Conservation (phyloP, 805 yeast genomes). For the Nakazawaea pomicola region DNA sequence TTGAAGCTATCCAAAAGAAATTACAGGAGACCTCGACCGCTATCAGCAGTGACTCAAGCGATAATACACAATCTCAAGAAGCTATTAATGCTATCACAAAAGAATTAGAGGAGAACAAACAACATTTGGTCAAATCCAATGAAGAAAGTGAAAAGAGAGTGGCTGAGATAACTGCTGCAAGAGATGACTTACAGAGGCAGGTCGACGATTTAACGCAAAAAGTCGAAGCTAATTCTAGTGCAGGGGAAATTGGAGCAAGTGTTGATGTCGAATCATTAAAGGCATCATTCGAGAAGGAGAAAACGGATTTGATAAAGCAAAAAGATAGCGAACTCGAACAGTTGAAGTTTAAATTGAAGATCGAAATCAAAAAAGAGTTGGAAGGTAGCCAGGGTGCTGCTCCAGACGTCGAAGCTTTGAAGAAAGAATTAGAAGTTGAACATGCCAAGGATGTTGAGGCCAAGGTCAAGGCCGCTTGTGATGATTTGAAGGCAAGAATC, state of each 20-base stretch:
- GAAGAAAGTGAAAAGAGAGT: constrained; percentile 8
- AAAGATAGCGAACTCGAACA: constrained; percentile 14
- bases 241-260: too few species aligned
- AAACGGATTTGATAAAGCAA: constrained; percentile 14
- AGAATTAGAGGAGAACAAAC: constrained; percentile 18
- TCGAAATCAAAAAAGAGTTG: constrained; percentile 21
- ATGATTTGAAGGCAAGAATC: constrained; percentile 25
- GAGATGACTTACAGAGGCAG: constrained; percentile 15
- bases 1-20: constrained; percentile 19
- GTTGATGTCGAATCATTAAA: constrained; percentile 16
- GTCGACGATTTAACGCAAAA: constrained; percentile 12
- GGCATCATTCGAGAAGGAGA: constrained; percentile 20
- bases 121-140: constrained; percentile 13
- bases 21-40: constrained; percentile 15
- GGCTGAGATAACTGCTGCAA: constrained; percentile 16
- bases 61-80: constrained; percentile 15
- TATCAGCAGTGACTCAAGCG: constrained; percentile 13
- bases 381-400: constrained; percentile 13
- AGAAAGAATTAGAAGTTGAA: constrained; percentile 18
- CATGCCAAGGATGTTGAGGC: constrained; percentile 22
- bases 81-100: constrained; percentile 15
- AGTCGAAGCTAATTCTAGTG: too few species aligned
- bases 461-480: constrained; percentile 23
- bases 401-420: constrained; percentile 21
- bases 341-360: constrained; percentile 17